These are phyloP conservation scores for Colletotrichum tamarilloi DNA, from an alignment of 2,329 filamentous ascomycete species.

Conservation along the genomic window DNA sequence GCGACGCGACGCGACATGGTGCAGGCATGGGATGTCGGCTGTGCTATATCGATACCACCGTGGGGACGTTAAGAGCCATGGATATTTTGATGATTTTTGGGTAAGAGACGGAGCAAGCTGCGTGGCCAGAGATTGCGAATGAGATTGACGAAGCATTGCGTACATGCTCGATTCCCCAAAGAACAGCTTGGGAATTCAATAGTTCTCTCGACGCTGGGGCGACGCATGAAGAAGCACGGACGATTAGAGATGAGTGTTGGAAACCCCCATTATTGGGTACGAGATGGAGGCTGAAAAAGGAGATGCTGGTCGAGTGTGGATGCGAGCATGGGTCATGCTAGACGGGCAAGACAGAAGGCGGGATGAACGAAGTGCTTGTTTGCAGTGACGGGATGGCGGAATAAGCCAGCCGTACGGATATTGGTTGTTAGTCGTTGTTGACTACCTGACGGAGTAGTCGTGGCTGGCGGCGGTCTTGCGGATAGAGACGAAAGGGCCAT, in stretches of 20 bases:
- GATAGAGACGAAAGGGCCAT: not conserved
- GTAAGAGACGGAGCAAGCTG: slow-evolving; percentile 4
- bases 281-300: slow-evolving; percentile 33
- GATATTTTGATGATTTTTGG: slow-evolving; percentile 5
- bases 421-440: too few relatives aligned
- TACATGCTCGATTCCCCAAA: slow-evolving; percentile 7
- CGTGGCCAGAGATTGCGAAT: slow-evolving; percentile 20
- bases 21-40: slow-evolving; percentile 10
- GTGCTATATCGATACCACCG: slow-evolving; percentile 11
- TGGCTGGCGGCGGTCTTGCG: not conserved
- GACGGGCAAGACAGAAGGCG: not conserved
- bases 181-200: slow-evolving; percentile 5
- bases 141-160: slow-evolving; percentile 32
- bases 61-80: slow-evolving; percentile 15
- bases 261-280: slow-evolving; percentile 24
- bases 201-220: slow-evolving; percentile 7
- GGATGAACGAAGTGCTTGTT: slow-evolving; percentile 7
- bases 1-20: slow-evolving; percentile 24
- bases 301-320: slow-evolving; percentile 19
- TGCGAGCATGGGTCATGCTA: slow-evolving; percentile 28
- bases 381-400: slow-evolving; percentile 1
- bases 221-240: slow-evolving; percentile 36
- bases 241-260: slow-evolving; percentile 35
- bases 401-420: not conserved
- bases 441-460: not conserved